These are phyloP conservation scores for Cicer cuneatum DNA, from an alignment of 306 rosid species.

Conservation along the genomic window DNA sequence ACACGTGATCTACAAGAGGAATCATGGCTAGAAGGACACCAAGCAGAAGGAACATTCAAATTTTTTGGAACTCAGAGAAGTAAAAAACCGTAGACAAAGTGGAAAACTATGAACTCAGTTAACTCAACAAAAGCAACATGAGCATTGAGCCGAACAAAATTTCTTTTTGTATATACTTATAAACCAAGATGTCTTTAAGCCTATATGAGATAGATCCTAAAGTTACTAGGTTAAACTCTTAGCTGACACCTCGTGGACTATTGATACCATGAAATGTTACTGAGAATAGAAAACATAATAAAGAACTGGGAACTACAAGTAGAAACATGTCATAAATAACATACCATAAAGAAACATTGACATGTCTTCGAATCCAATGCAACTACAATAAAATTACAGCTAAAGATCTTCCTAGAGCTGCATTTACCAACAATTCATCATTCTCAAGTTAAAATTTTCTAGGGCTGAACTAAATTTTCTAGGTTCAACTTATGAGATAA, in stretches of 20 bases:
- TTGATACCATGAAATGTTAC: no score
- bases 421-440: not conserved
- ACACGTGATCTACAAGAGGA: not conserved
- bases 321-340: conserved; percentile 8
- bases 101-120: not conserved
- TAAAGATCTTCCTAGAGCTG: conserved; percentile 1
- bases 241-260: no score
- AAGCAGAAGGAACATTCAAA: not conserved
- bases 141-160: not conserved
- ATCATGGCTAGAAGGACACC: not conserved
- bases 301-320: not conserved
- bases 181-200: not conserved
- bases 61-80: no score
- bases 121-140: not conserved
- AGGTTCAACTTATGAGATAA: no score
- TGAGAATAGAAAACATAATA: not conserved
- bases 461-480: not conserved
- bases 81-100: not conserved
- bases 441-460: not conserved
- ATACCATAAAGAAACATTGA: not conserved
- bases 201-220: not conserved
- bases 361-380: not conserved
- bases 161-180: not conserved
- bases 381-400: not conserved
- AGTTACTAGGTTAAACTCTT: no score